Conservation (phyloP, 108 stramenopile genomes). For the Nannochloropsis oceanica region DNA sequence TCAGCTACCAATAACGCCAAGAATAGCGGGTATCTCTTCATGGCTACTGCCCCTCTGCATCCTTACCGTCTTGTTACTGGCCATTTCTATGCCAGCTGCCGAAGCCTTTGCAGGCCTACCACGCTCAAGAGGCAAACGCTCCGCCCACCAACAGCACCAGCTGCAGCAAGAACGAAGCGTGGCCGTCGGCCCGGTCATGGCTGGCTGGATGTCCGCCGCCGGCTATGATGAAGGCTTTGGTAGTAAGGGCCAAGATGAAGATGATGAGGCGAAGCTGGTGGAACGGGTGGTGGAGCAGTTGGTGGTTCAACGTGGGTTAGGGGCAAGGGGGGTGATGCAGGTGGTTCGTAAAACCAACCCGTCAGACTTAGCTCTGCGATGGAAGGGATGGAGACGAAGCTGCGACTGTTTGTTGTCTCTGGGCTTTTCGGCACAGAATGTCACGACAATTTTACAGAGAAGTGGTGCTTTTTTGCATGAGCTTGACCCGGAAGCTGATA, state of each 20-base stretch:
- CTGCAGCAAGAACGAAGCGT: neutral
- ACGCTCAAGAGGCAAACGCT: too few species aligned
- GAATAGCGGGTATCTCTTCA: too few species aligned
- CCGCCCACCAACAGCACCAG: too few species aligned
- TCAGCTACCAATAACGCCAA: too few species aligned
- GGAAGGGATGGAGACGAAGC: neutral
- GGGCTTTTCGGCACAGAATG: neutral
- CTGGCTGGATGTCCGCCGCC: neutral
- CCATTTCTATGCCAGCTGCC: neutral
- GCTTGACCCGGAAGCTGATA: neutral
- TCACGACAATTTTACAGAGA: neutral
- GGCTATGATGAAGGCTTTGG: neutral
- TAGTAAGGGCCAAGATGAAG: neutral
- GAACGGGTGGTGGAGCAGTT: neutral
- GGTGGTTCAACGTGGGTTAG: neutral
- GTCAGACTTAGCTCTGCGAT: neutral
- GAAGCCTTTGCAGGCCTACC: too few species aligned
- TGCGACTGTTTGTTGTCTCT: neutral
- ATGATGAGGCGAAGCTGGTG: neutral
- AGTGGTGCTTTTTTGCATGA: neutral
- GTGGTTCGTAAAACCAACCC: neutral
- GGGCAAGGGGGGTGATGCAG: neutral
- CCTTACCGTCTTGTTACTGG: neutral
- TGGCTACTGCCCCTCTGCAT: neutral
- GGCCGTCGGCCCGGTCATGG: neutral